Conservation (phyloP, 208 protist genomes). For the Leptomonas seymouri region DNA sequence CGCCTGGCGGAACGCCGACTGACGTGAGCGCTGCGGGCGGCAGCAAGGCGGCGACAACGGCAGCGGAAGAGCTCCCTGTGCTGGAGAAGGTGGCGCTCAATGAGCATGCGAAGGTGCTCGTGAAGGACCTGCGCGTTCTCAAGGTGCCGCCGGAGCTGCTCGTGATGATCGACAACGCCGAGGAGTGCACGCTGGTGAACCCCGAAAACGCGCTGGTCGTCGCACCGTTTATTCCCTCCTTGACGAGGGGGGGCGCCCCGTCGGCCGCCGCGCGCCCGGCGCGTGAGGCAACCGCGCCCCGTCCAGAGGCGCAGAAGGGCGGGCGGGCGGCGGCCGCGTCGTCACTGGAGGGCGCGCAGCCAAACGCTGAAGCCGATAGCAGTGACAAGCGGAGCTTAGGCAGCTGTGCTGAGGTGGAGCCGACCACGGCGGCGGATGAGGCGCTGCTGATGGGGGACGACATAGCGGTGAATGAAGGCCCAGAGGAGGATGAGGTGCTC, state of each 20-base stretch:
- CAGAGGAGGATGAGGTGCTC: constrained; percentile 71
- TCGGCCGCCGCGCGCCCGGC: neutral
- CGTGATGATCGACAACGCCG: constrained; percentile 88
- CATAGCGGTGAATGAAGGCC: constrained; percentile 18
- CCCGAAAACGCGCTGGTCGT: constrained; percentile 84
- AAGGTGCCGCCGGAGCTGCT: constrained; percentile 84
- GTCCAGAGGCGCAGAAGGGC: too few relatives aligned
- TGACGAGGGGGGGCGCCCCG: constrained; percentile 10
- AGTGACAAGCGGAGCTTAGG: neutral
- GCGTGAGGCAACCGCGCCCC: too few relatives aligned
- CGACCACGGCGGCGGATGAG: constrained; percentile 5
- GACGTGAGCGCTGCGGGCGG: neutral
- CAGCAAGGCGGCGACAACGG: neutral
- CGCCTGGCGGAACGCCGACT: neutral
- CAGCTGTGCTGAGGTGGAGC: neutral
- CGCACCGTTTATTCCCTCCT: constrained; percentile 72
- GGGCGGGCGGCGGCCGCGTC: too few relatives aligned
- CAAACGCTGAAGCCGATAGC: too few relatives aligned
- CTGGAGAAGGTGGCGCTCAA: constrained; percentile 32
- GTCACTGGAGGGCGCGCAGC: too few relatives aligned
- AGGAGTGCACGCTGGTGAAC: constrained; percentile 79
- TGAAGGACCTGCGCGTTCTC: constrained; percentile 85
- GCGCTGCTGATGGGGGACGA: constrained; percentile 17
- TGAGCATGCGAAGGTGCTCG: constrained; percentile 61
- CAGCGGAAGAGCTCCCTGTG: neutral